Conservation (phyloP, 1,284 basidiomycete species). For the Trichosporon sp. region DNA sequence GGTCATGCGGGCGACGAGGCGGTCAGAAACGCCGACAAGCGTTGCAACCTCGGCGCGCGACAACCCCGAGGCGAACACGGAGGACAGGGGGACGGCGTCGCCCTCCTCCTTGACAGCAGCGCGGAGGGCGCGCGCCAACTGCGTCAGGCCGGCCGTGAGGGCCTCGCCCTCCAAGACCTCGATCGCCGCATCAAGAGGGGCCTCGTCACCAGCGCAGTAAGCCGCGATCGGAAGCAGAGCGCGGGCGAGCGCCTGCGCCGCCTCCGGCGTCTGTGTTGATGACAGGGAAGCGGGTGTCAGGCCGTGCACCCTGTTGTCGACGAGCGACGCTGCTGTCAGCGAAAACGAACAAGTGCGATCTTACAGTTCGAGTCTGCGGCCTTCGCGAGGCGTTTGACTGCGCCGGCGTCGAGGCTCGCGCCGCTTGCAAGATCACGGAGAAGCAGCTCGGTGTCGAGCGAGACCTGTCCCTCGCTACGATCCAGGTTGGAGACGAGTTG, state of each 20-base stretch:
- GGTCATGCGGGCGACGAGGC: background rate
- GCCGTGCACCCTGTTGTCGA: conserved; percentile 14
- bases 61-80: background rate
- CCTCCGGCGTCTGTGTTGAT: background rate
- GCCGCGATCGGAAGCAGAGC: conserved; percentile 2
- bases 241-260: conserved; percentile 8
- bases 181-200: background rate
- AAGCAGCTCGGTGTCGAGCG: conserved; percentile 27
- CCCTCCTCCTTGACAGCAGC: background rate
- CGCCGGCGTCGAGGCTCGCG: background rate
- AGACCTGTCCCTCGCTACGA: conserved; percentile 22
- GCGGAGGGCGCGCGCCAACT: background rate
- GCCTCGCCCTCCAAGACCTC: background rate
- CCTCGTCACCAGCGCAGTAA: conserved; percentile 7
- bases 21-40: background rate
- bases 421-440: conserved; percentile 16
- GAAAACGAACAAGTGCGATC: background rate
- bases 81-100: background rate
- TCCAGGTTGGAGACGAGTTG: conserved; percentile 23
- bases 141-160: conserved; percentile 6
- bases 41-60: background rate
- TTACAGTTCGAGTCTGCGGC: conserved; percentile 1
- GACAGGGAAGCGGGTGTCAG: background rate
- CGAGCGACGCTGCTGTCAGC: conserved; percentile 10
- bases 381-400: conserved; percentile 1